phyloP scores from a whole-genome alignment of 495 filamentous ascomycete genomes.

The Hypoxylon rickii region DNA sequence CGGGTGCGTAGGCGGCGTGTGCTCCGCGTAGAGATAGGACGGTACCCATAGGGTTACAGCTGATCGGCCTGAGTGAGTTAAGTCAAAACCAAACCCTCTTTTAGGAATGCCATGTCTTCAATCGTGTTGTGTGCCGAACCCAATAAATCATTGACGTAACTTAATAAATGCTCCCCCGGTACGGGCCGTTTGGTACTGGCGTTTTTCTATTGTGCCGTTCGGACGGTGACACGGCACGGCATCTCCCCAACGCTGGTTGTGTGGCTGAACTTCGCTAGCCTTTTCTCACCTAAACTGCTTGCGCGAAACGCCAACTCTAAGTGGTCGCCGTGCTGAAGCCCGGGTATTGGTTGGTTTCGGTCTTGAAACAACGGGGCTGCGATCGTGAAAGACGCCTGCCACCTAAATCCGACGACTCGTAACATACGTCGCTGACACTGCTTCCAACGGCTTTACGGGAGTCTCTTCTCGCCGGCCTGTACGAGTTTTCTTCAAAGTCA shows the following conservation, averaged over 20 bases:
- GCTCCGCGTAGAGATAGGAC: too few species aligned
- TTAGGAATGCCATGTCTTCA: slow-evolving; percentile 16
- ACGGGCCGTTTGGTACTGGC: slow-evolving; percentile 3
- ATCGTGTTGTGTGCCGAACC: slow-evolving; percentile 4
- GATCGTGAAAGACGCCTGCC: not conserved
- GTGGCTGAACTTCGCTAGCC: not conserved
- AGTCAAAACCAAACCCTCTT: not conserved
- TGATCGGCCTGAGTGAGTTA: too few species aligned
- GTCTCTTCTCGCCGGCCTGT: not conserved
- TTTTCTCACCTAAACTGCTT: too few species aligned
- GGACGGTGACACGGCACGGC: not conserved
- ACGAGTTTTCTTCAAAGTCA: not conserved
- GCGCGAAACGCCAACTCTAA: not conserved
- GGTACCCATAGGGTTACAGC: too few species aligned
- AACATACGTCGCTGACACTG: not conserved
- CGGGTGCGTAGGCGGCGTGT: too few species aligned
- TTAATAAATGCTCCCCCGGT: slow-evolving; percentile 11
- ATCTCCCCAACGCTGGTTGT: not conserved
- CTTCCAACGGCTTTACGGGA: not conserved
- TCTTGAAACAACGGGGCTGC: slow-evolving; percentile 13
- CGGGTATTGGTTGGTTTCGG: not conserved
- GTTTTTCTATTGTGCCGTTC: not conserved
- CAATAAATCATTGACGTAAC: slow-evolving; percentile 16
- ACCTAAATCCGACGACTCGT: too few species aligned
- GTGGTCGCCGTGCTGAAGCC: slow-evolving; percentile 7